These are phyloP conservation scores for Fusarium pseudonygamai DNA, from an alignment of 2,329 filamentous ascomycete genomes.

Conservation along the genomic window DNA sequence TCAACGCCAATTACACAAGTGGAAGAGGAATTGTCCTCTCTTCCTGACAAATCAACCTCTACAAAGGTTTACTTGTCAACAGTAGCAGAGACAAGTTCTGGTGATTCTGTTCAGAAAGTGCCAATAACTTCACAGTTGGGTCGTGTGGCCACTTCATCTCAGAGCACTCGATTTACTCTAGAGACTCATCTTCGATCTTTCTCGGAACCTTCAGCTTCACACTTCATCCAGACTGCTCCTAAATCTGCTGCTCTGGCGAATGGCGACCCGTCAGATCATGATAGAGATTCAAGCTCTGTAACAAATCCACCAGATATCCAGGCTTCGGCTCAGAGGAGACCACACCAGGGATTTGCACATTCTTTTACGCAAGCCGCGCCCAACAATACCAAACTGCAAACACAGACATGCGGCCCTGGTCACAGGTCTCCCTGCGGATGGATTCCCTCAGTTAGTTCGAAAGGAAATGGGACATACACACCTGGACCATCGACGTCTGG, in stretches of 20 bases:
- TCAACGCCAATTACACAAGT: not conserved
- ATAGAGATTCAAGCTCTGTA: not conserved
- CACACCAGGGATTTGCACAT: constrained; percentile 2
- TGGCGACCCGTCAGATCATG: not conserved
- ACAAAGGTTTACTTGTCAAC: not conserved
- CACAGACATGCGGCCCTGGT: not conserved
- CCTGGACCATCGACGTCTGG: constrained; percentile 7
- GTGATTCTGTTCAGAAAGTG: not conserved
- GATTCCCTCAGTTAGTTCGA: constrained; percentile 18
- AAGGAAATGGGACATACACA: constrained; percentile 27
- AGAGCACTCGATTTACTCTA: not conserved
- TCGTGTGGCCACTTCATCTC: not conserved
- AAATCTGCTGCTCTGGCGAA: not conserved
- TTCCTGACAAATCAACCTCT: not conserved
- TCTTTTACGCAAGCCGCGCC: constrained; percentile 2
- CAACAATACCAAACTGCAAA: constrained; percentile 7
- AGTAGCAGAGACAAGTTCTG: not conserved
- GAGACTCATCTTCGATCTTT: not conserved
- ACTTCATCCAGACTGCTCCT: not conserved
- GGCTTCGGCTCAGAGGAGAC: constrained; percentile 11
- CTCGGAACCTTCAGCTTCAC: not conserved
- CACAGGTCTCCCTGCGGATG: not conserved
- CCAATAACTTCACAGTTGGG: not conserved
- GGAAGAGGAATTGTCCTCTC: not conserved
- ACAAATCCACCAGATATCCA: not conserved